phyloP scores from a whole-genome alignment of 2,329 filamentous ascomycete species.

The Pyrenophora tritici-repentis region DNA sequence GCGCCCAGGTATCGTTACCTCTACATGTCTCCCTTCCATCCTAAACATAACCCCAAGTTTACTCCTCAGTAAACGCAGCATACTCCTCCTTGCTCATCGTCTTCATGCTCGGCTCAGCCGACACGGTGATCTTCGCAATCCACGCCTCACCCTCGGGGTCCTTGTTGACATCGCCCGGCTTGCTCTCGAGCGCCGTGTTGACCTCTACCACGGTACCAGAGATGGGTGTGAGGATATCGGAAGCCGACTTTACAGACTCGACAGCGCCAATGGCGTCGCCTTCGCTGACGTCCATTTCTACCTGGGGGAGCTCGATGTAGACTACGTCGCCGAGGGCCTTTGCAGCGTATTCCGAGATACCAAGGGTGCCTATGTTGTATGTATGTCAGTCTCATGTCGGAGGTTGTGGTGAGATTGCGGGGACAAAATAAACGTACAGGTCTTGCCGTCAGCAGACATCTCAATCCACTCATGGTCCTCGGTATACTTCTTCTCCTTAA shows the following conservation, averaged over 20 bases:
- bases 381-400: too few relatives aligned
- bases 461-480: constrained; percentile 98
- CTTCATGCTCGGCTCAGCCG: constrained; percentile 62
- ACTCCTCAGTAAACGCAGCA: constrained; percentile 70
- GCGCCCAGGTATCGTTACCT: constrained; percentile 5
- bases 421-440: constrained; percentile 57
- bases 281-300: constrained; percentile 68
- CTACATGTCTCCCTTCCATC: neutral
- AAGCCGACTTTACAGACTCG: constrained; percentile 98
- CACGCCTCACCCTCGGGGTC: constrained; percentile 89
- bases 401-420: too few relatives aligned
- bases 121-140: constrained; percentile 86
- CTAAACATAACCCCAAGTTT: neutral
- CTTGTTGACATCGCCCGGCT: constrained; percentile 85
- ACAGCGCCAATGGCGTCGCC: constrained; percentile 92
- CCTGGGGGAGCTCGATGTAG: constrained; percentile 88
- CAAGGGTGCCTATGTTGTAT: constrained; percentile 62
- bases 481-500: constrained; percentile 81
- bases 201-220: constrained; percentile 74
- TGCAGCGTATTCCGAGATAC: constrained; percentile 90
- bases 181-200: constrained; percentile 79
- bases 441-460: constrained; percentile 78
- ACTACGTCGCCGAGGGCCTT: constrained; percentile 94
- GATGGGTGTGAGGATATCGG: constrained; percentile 91
- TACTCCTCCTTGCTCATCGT: constrained; percentile 82